Conservation (phyloP, 371 early-diverging fungal species). For the Actinomortierella wolfii region DNA sequence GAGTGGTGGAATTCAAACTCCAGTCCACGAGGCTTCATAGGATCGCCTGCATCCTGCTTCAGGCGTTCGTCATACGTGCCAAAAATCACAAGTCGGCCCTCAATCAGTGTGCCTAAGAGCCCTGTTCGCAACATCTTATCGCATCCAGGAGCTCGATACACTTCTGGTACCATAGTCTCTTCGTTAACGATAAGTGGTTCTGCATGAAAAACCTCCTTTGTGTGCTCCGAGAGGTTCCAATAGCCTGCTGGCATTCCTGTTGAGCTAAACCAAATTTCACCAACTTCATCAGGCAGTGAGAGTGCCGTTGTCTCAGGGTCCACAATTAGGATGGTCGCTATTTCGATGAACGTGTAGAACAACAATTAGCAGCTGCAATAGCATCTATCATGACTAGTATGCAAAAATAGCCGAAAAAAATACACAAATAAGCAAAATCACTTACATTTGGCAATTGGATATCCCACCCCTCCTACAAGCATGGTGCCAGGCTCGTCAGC, state of each 20-base stretch:
- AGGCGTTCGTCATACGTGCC: slow-evolving; percentile 78
- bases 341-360: not conserved
- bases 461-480: slow-evolving; percentile 59
- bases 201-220: slow-evolving; percentile 74
- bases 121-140: slow-evolving; percentile 73
- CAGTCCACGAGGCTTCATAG: slow-evolving; percentile 27
- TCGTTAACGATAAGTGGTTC: slow-evolving; percentile 56
- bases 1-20: slow-evolving; percentile 35
- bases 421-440: not conserved
- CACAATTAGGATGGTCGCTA: slow-evolving; percentile 73
- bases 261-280: slow-evolving; percentile 85
- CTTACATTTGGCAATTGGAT: slow-evolving; percentile 61
- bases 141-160: slow-evolving; percentile 19
- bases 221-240: slow-evolving; percentile 77
- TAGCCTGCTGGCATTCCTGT: slow-evolving; percentile 76
- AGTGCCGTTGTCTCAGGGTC: slow-evolving; percentile 79
- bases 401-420: no score
- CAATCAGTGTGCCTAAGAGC: slow-evolving; percentile 74
- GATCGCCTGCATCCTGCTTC: slow-evolving; percentile 55
- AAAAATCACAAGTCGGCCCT: slow-evolving; percentile 71
- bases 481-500: slow-evolving; percentile 28
- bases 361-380: not conserved
- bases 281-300: slow-evolving; percentile 73
- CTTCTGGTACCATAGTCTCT: slow-evolving; percentile 40
- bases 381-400: no score